Percentiles rank a stretch among this genome's conserved stretches.
Evolutionary conservation across 2,329 filamentous ascomycete species (phyloP).

Genomic region (Monilinia polystroma): DNA sequence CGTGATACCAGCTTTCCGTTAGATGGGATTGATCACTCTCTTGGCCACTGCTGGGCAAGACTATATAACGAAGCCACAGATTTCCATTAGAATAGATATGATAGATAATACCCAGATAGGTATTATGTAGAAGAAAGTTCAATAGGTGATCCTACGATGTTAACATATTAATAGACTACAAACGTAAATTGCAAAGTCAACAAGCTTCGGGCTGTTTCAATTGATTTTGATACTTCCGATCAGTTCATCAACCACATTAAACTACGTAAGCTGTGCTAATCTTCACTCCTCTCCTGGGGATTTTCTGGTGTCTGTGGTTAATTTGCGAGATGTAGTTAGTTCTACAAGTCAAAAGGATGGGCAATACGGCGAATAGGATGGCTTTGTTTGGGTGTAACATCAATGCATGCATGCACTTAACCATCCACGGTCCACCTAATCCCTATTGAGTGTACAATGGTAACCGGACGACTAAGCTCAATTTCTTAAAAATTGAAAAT

Average conservation of each 20-base stretch:
- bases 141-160: too few species aligned
- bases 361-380: constrained; percentile 1
- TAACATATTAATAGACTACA: not conserved
- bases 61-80: too few species aligned
- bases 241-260: too few species aligned
- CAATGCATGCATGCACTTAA: not conserved
- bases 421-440: not conserved
- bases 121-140: too few species aligned
- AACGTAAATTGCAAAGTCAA: not conserved
- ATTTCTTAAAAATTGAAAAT: not conserved
- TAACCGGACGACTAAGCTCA: not conserved
- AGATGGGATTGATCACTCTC: too few species aligned
- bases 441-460: too few species aligned
- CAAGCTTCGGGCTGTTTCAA: not conserved
- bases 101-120: too few species aligned
- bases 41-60: too few species aligned
- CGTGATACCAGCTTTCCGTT: too few species aligned
- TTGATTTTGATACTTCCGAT: not conserved
- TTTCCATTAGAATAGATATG: too few species aligned
- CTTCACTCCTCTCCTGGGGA: not conserved
- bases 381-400: constrained; percentile 3
- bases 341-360: constrained; percentile 4
- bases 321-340: not conserved
- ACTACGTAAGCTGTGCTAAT: not conserved
- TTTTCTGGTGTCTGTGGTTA: not conserved